Evolutionary conservation across 306 rosid species (phyloP).

Genomic region (Canavalia ensiformis): DNA sequence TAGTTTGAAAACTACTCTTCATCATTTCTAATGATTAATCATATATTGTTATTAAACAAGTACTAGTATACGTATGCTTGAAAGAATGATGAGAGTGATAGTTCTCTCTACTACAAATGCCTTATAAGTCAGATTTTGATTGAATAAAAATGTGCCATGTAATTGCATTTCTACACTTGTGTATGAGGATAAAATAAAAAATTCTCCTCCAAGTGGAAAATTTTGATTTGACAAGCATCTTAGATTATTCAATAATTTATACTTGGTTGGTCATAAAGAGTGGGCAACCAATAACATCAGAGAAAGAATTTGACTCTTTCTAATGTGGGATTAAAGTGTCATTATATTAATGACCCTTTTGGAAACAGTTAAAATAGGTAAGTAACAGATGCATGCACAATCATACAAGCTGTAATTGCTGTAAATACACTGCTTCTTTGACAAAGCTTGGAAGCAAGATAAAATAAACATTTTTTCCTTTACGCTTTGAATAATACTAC

Average conservation of each 20-base stretch:
- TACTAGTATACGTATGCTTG: neutral
- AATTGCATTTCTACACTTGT: neutral
- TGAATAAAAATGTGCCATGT: neutral
- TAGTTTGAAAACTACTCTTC: conserved; percentile 37
- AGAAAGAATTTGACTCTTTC: conserved; percentile 9
- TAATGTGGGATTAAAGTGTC: conserved; percentile 16
- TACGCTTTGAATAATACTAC: conserved; percentile 45
- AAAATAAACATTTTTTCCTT: conserved; percentile 44
- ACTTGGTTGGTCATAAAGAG: neutral
- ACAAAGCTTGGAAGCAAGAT: conserved; percentile 54
- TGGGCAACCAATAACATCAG: conserved; percentile 41
- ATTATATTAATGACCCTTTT: conserved; percentile 30
- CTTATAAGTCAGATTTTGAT: conserved; percentile 6
- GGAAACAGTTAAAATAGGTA: conserved; percentile 33
- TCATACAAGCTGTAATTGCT: conserved; percentile 50
- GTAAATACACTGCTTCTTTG: conserved; percentile 49
- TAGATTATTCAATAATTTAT: neutral
- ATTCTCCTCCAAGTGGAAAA: conserved; percentile 27
- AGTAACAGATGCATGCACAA: conserved; percentile 21
- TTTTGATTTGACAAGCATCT: conserved; percentile 25
- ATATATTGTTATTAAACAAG: conserved; percentile 8
- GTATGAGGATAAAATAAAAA: neutral
- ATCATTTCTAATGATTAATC: conserved; percentile 36
- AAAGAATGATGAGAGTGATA: conserved; percentile 16
- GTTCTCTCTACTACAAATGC: conserved; percentile 34